A percentile compares a stretch with the other conserved stretches of the same genome.
Evolutionary conservation across 225 moss, liverwort and hornwort genomes (phyloP).

Genomic region (Lunularia cruciata): DNA sequence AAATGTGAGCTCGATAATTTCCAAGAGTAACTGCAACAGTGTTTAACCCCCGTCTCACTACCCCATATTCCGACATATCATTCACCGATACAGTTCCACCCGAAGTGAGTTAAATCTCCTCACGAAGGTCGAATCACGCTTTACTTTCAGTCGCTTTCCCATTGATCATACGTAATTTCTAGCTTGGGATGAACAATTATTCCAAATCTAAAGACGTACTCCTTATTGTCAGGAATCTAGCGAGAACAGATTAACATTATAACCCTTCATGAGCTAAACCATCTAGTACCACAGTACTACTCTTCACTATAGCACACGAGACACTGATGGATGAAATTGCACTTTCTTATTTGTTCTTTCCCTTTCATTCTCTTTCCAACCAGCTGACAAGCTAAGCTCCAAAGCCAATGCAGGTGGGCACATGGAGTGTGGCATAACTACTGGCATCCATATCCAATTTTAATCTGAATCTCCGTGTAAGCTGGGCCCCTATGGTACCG

Average conservation of each 20-base stretch:
- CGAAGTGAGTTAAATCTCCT: not conserved
- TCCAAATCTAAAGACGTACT: not conserved
- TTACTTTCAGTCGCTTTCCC: too few relatives aligned
- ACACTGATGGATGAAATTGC: not conserved
- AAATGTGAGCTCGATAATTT: not conserved
- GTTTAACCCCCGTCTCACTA: not conserved
- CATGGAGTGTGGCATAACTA: too few relatives aligned
- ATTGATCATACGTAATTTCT: not conserved
- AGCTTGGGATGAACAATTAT: not conserved
- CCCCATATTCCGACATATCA: not conserved
- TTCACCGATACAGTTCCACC: not conserved
- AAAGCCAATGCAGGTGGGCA: not conserved
- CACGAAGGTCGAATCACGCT: too few relatives aligned
- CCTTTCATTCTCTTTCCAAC: not conserved
- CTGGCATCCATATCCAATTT: too few relatives aligned
- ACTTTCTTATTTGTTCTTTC: not conserved
- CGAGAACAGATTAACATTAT: not conserved
- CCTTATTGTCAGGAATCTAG: conserved; percentile 1
- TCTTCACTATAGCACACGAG: not conserved
- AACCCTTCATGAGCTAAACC: not conserved
- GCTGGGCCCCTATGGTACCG: too few relatives aligned
- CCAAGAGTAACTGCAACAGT: not conserved
- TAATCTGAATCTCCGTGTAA: too few relatives aligned
- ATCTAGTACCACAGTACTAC: conserved; percentile 1
- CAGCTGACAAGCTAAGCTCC: not conserved